These are phyloP conservation scores for Pugionium cornutum DNA, from an alignment of 345 rosid species.

Conservation along the genomic window DNA sequence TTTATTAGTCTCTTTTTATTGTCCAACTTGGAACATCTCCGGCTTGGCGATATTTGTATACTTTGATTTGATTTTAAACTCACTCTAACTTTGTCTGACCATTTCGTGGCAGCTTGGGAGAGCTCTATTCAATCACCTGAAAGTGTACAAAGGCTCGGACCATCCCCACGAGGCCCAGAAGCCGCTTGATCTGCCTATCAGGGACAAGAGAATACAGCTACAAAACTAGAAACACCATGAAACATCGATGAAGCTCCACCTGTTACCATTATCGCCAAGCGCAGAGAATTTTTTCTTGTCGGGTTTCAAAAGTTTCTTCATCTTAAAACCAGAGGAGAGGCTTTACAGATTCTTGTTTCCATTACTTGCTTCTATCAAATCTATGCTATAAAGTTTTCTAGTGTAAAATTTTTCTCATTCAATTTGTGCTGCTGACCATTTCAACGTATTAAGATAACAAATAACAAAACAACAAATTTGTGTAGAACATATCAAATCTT, in stretches of 20 bases:
- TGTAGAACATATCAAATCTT: no score
- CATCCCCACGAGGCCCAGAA: slow-evolving; percentile 93
- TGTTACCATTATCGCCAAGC: neutral
- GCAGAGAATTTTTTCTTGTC: slow-evolving; percentile 27
- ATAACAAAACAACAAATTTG: no score
- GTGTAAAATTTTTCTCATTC: slow-evolving; percentile 6
- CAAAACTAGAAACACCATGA: slow-evolving; percentile 37
- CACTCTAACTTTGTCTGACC: slow-evolving; percentile 11
- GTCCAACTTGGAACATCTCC: neutral
- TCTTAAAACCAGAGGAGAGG: slow-evolving; percentile 24
- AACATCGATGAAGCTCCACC: slow-evolving; percentile 10
- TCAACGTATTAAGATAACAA: no score
- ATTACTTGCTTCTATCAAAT: slow-evolving; percentile 22
- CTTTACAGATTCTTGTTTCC: slow-evolving; percentile 35
- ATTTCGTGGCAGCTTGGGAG: slow-evolving; percentile 78
- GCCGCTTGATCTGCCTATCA: slow-evolving; percentile 80
- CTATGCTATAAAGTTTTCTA: slow-evolving; percentile 2
- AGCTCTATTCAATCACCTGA: slow-evolving; percentile 89
- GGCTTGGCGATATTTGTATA: neutral
- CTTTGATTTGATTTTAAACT: neutral
- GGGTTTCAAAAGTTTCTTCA: slow-evolving; percentile 28
- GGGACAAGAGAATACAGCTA: slow-evolving; percentile 85
- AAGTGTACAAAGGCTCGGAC: slow-evolving; percentile 89
- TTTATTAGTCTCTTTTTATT: slow-evolving; percentile 9
- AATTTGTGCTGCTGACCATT: neutral